Percentiles rank a stretch among this genome's conserved stretches.
These are phyloP conservation scores for Ceratocystis papillata DNA, from an alignment of 2,329 filamentous ascomycete genomes.

Conservation along the genomic window DNA sequence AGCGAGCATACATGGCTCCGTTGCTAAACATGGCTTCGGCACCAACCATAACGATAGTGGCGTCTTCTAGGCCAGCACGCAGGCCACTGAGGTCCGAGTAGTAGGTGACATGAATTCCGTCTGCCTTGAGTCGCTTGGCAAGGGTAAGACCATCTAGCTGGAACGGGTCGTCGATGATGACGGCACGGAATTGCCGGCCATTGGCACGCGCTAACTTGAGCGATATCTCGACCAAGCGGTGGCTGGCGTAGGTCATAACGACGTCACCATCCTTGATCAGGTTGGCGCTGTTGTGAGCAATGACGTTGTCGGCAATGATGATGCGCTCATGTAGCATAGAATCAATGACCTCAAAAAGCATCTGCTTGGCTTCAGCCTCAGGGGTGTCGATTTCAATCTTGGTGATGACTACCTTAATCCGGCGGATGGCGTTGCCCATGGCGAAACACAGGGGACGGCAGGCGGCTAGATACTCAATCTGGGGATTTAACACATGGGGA, in stretches of 20 bases:
- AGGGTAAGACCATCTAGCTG: conserved; percentile 46
- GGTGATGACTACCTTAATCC: conserved; percentile 84
- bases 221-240: conserved; percentile 73
- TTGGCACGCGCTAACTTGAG: conserved; percentile 59
- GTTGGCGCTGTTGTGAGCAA: conserved; percentile 61
- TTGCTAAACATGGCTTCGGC: conserved; percentile 95
- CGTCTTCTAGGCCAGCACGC: conserved; percentile 55
- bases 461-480: conserved; percentile 88
- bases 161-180: conserved; percentile 63
- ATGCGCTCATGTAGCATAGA: conserved; percentile 84
- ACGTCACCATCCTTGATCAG: conserved; percentile 72
- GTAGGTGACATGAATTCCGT: conserved; percentile 70
- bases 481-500: conserved; percentile 79
- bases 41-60: conserved; percentile 71
- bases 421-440: conserved; percentile 93
- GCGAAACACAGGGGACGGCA: conserved; percentile 93
- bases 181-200: conserved; percentile 70
- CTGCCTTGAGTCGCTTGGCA: conserved; percentile 55
- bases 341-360: conserved; percentile 72
- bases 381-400: conserved; percentile 78
- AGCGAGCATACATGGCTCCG: conserved; percentile 75
- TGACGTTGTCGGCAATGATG: conserved; percentile 74
- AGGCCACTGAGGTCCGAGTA: conserved; percentile 65
- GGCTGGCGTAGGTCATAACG: conserved; percentile 77
- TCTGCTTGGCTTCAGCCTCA: conserved; percentile 69